A percentile compares a stretch with the other conserved stretches of the same genome.
These are phyloP conservation scores for Trametes polyzona DNA, from an alignment of 1,284 basidiomycete genomes.

Conservation along the genomic window DNA sequence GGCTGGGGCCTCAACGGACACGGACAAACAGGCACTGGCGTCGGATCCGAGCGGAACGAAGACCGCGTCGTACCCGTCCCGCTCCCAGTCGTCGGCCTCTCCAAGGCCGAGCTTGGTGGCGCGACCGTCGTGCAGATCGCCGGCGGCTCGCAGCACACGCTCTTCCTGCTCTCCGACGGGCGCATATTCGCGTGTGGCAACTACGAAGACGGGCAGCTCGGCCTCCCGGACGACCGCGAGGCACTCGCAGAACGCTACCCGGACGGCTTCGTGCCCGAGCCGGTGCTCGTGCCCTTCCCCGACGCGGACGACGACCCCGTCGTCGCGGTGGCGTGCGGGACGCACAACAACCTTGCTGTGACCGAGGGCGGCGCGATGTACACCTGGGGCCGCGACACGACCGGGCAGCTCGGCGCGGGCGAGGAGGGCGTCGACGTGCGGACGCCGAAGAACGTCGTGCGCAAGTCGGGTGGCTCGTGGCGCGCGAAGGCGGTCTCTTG, in stretches of 20 bases:
- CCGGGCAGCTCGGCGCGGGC: conserved; percentile 67
- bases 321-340: conserved; percentile 73
- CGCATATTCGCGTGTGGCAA: too few relatives aligned
- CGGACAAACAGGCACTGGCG: background rate
- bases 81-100: conserved; percentile 69
- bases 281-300: too few relatives aligned
- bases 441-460: conserved; percentile 67
- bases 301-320: too few relatives aligned
- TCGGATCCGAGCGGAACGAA: conserved; percentile 37
- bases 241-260: too few relatives aligned
- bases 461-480: conserved; percentile 64
- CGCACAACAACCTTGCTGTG: conserved; percentile 82
- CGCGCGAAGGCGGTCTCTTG: conserved; percentile 61
- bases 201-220: too few relatives aligned
- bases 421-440: conserved; percentile 57
- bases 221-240: conserved; percentile 58
- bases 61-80: conserved; percentile 51
- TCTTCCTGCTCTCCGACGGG: too few relatives aligned
- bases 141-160: too few relatives aligned
- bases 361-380: conserved; percentile 78
- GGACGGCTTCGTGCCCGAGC: too few relatives aligned
- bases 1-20: background rate
- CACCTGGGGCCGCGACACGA: conserved; percentile 83
- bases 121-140: conserved; percentile 72
- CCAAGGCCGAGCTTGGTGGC: conserved; percentile 60